These are phyloP conservation scores for Penicillium flavigenum DNA, from an alignment of 495 filamentous ascomycete genomes.

Conservation along the genomic window DNA sequence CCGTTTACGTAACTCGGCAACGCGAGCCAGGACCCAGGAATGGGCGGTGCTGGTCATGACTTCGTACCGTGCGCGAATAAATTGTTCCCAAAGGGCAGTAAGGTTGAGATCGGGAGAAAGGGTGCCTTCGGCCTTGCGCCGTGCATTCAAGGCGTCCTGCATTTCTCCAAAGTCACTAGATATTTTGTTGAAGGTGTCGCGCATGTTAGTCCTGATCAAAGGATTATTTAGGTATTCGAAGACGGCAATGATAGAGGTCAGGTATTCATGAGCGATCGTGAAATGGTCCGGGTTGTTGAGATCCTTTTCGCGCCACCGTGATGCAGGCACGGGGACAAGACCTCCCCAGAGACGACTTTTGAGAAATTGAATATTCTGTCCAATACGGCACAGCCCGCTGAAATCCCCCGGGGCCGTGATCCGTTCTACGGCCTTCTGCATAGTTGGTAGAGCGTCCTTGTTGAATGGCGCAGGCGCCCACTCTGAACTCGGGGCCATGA, in stretches of 20 bases:
- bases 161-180: conserved; percentile 1
- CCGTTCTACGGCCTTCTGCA: not conserved
- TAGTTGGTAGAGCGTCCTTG: not conserved
- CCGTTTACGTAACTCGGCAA: conserved; percentile 4
- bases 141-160: conserved; percentile 6
- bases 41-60: conserved; percentile 4
- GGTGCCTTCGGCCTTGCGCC: not conserved
- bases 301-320: conserved; percentile 6
- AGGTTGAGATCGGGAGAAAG: not conserved
- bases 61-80: conserved; percentile 9
- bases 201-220: conserved; percentile 2
- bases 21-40: not conserved
- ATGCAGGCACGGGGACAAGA: conserved; percentile 1
- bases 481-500: conserved; percentile 9
- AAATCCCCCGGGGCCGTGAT: not conserved
- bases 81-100: conserved; percentile 5
- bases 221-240: conserved; percentile 3
- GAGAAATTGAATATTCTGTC: not conserved
- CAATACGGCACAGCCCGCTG: not conserved
- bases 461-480: conserved; percentile 18
- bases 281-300: conserved; percentile 6
- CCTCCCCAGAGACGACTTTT: conserved; percentile 5
- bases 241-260: conserved; percentile 5
- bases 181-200: conserved; percentile 6
- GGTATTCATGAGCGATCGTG: conserved; percentile 2